Base-by-base conservation (phyloP, 2,329 filamentous ascomycete genomes). In the Diaporthe caulivora region DNA sequence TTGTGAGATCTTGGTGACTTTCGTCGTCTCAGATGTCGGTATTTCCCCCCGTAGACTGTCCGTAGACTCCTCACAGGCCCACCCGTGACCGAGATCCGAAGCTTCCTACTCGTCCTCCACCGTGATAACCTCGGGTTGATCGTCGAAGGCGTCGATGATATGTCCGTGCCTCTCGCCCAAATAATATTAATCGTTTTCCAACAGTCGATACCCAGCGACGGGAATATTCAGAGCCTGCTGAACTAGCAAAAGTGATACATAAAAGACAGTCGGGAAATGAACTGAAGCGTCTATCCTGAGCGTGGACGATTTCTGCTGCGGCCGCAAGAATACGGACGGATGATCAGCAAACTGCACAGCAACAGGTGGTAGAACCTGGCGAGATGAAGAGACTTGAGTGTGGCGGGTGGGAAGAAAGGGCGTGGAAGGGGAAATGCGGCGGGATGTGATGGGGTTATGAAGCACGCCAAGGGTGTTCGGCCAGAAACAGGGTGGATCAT, bases 161-260 rank as follows among this genome's bases (percentile, higher is more conserved):
- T 47, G 9, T 31, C 71, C 34, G 37, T 72, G 18, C 47, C 57
- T 51, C 10, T 31, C 37, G 49, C 15, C 17, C 40, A 8, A 65
- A 42, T 31, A 54, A 31, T 15, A 62, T 62, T 62, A 71, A 31
- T 44, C 31, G 55, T 67, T 51, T 51, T 24, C 26, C 40, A 42
- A 71, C 18, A 11, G 68, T 73, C 69, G 75, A 75, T 55, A 31
- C 24, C 67, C 60, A 69, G 68, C 75, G 70, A 73, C 73, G 68
- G 68, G 21, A 69, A 68, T 76, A 84, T 87, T 89, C 87, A 89
- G 87, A 88, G 83, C 87, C 87, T 85, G 87, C 87, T 89, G 87
- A 88, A 88, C 77, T 78, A 78, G 78, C 78, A 78, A 78, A 77
- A 74, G 78, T 15, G 26, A 49, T 57, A 60, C 53, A 57, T 73